phyloP scores from a whole-genome alignment of 1,139 yeast species.

The Hyphopichia khmerensis region DNA sequence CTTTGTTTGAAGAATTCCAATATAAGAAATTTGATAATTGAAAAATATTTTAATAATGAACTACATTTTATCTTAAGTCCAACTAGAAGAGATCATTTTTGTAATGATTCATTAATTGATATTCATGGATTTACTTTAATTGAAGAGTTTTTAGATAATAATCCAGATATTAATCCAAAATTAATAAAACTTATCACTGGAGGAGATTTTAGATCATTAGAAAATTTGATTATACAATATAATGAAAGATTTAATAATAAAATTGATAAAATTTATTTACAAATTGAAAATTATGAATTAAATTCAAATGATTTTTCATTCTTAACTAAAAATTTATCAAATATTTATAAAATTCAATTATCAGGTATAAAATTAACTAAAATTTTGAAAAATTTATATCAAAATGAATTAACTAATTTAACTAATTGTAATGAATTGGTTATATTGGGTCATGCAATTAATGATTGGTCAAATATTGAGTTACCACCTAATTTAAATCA shows the following conservation, averaged over 20 bases:
- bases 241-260: conserved; percentile 13
- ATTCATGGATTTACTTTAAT: conserved; percentile 30
- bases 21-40: conserved; percentile 22
- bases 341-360: conserved; percentile 31
- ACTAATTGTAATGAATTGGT: conserved; percentile 23
- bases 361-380: conserved; percentile 21
- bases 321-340: conserved; percentile 22
- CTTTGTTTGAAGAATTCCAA: conserved; percentile 15
- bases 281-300: conserved; percentile 27
- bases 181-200: conserved; percentile 29
- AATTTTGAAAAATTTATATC: conserved; percentile 8
- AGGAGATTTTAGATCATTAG: conserved; percentile 31
- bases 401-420: conserved; percentile 9
- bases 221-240: conserved; percentile 20
- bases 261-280: conserved; percentile 20
- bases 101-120: conserved; percentile 21
- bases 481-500: conserved; percentile 24
- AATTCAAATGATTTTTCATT: conserved; percentile 18
- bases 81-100: conserved; percentile 26
- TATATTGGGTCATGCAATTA: conserved; percentile 32
- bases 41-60: conserved; percentile 27
- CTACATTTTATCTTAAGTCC: conserved; percentile 36
- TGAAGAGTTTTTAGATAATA: conserved; percentile 27
- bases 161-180: conserved; percentile 28
- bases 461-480: conserved; percentile 25